Conservation (phyloP, 2,329 filamentous ascomycete species). For the Orbilia oligospora region DNA sequence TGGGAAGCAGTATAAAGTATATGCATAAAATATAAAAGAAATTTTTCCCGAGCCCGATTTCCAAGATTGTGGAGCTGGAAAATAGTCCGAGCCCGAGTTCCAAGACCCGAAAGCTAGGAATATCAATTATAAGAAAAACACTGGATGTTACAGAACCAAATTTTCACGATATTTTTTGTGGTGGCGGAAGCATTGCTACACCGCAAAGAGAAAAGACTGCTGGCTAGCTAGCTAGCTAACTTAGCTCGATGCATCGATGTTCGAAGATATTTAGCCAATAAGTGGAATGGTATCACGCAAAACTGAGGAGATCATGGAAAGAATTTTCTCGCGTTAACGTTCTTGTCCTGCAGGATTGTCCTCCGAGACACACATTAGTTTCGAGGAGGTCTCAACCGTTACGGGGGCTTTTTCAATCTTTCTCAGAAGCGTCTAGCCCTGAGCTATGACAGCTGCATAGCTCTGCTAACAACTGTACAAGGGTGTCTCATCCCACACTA, state of each 20-base stretch:
- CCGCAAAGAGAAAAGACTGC: neutral
- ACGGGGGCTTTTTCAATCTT: neutral
- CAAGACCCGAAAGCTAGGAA: neutral
- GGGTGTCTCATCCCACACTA: slow-evolving; percentile 22
- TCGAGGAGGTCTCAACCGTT: slow-evolving; percentile 31
- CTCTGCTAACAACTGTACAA: slow-evolving; percentile 30
- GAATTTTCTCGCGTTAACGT: neutral
- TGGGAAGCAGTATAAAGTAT: neutral
- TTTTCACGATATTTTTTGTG: neutral
- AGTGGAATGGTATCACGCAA: slow-evolving; percentile 1
- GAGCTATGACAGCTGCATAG: slow-evolving; percentile 8
- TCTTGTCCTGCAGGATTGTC: slow-evolving; percentile 4
- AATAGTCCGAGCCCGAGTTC: neutral
- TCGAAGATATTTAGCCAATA: neutral
- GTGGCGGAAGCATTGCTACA: neutral
- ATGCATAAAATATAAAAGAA: too few relatives aligned
- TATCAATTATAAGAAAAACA: neutral
- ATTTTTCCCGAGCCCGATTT: neutral
- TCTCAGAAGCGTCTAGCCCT: slow-evolving; percentile 15
- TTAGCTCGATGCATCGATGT: too few relatives aligned
- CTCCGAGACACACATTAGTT: slow-evolving; percentile 24
- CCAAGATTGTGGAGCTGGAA: neutral
- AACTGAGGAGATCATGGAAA: slow-evolving; percentile 11
- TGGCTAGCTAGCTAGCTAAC: too few relatives aligned
- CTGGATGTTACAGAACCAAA: neutral